Conservation (phyloP, 148 eudicot species). For the Polygonum aviculare region DNA sequence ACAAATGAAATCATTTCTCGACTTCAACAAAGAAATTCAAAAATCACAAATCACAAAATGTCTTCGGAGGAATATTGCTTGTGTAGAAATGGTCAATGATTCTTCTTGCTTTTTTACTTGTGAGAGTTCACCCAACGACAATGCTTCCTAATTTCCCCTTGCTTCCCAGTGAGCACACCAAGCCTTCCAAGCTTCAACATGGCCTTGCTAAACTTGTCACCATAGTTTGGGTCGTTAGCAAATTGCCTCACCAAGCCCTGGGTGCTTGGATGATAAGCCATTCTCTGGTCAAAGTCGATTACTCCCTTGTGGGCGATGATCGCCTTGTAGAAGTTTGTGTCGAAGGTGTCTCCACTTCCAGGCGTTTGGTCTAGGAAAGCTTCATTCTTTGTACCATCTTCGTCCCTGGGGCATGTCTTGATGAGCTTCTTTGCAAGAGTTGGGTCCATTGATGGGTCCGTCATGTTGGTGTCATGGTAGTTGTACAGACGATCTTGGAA, state of each 20-base stretch:
- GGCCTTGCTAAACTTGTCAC: conserved; percentile 44
- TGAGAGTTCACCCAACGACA: conserved; percentile 24
- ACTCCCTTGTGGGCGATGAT: conserved; percentile 25
- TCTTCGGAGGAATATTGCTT: too few relatives aligned
- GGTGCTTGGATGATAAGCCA: conserved; percentile 33
- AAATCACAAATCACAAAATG: too few relatives aligned
- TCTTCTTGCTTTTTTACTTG: too few relatives aligned
- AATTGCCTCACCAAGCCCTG: conserved; percentile 20
- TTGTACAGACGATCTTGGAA: conserved; percentile 48
- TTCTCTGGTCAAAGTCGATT: conserved; percentile 43
- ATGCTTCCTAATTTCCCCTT: conserved; percentile 46
- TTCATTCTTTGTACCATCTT: conserved; percentile 6
- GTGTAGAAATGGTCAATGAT: too few relatives aligned
- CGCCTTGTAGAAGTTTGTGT: conserved; percentile 44
- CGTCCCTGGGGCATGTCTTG: not conserved
- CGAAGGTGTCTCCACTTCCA: conserved; percentile 31
- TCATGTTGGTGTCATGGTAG: conserved; percentile 12
- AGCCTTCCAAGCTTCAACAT: conserved; percentile 54
- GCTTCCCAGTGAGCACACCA: conserved; percentile 33
- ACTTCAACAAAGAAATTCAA: too few relatives aligned
- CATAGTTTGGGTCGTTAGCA: conserved; percentile 30
- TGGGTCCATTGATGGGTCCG: not conserved
- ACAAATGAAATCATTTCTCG: too few relatives aligned
- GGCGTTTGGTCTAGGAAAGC: conserved; percentile 47
- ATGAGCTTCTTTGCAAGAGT: conserved; percentile 19